Evolutionary conservation across 768 basidiomycete genomes (phyloP).

Genomic region (Tricholoma matsutake): DNA sequence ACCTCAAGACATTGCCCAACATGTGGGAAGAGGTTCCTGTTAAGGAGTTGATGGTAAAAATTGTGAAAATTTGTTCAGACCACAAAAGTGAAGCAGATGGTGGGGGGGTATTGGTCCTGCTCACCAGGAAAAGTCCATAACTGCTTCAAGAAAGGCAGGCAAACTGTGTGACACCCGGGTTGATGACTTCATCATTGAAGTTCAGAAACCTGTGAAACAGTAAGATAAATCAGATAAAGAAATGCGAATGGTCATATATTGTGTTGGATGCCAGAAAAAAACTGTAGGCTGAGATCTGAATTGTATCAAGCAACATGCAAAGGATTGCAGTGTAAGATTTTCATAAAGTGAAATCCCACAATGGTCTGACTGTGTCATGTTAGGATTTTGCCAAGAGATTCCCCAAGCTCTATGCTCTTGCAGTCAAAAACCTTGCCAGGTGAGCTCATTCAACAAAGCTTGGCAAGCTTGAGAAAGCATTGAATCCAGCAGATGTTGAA

Average conservation of each 20-base stretch:
- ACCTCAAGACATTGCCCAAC: background rate
- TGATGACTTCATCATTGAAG: conserved; percentile 2
- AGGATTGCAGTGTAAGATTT: conserved; percentile 10
- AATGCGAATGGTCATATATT: conserved; percentile 7
- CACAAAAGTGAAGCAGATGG: conserved; percentile 4
- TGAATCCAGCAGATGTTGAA: too few relatives aligned
- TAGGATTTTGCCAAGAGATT: too few relatives aligned
- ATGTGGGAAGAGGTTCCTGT: background rate
- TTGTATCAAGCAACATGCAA: conserved; percentile 11
- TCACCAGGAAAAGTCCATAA: conserved; percentile 2
- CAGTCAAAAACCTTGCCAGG: too few relatives aligned
- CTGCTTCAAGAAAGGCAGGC: conserved; percentile 5
- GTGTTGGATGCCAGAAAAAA: conserved; percentile 10
- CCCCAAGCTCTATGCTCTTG: too few relatives aligned
- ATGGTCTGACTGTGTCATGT: too few relatives aligned
- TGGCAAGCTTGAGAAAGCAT: too few relatives aligned
- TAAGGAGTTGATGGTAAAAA: background rate
- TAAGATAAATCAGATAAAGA: background rate
- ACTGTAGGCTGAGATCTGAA: conserved; percentile 8
- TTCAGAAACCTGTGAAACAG: background rate
- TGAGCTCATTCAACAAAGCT: too few relatives aligned
- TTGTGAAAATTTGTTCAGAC: conserved; percentile 2
- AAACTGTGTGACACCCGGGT: conserved; percentile 9
- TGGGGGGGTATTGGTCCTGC: conserved; percentile 9
- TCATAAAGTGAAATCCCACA: too few relatives aligned